Base-by-base conservation (phyloP, 305 asterid species). In the Striga hermonthica region DNA sequence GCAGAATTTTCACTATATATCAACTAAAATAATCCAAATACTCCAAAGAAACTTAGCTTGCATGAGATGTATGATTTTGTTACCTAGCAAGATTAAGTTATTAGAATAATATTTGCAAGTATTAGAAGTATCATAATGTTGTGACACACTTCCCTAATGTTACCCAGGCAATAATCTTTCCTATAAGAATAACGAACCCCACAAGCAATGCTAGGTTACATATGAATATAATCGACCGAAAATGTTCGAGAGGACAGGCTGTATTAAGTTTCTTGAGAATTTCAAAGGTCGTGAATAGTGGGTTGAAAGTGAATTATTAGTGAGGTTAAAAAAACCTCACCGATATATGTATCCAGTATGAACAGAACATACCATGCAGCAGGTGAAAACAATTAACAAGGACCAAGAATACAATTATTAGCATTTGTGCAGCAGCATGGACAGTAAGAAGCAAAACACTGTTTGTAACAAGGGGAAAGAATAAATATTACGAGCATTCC, bases 401-500 rank as follows among this genome's bases (percentile, higher is more conserved):
- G 44, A 8, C 9, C 44, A 39, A 39, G 44, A 39, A 39, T 39
- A 39, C 44, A 39, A 39, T 39, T 39, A 39, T 39, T 4, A 4
- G 44, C 44, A 39, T 39, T 39, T 8, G 1, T 3, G 44, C 44
- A 39, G 44, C 44, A 39, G 9, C 44, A 39, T 8, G 44, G 9
- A 39, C 44, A 39, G 3, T 39, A 39, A 8, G 9, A 39, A 8
- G 6, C 6, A 39, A 39, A 39, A 8, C 3, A 39, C 9, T 39
- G 6, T 39, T 39, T 8, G 9, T 22, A 16, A 53, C 37, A 54
- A 56, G 15, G 62, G 60, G 62, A 59, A 31, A 54, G 38, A 44
- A 56, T 62, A 62, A 60, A 44, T 77, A 92, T 83, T 76, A 89
- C 98, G 72, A 86, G 72, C 90, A 86, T 75, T 73, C 90, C 98